phyloP scores from a whole-genome alignment of 768 basidiomycete species.

The Russula virescens region DNA sequence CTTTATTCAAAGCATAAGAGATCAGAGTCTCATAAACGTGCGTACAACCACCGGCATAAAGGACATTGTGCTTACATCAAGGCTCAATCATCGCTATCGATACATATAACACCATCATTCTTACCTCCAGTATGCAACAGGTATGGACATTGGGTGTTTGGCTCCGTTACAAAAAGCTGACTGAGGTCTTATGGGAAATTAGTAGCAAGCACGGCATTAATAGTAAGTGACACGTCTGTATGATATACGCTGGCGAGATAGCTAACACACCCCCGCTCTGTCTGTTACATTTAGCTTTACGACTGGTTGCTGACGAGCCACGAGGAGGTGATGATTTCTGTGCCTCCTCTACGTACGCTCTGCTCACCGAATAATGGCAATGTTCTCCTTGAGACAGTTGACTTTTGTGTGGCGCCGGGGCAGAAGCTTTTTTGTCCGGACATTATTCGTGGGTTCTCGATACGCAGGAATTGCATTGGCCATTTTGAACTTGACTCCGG shows the following conservation, averaged over 20 bases:
- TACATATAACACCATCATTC: too few species aligned
- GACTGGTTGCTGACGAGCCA: slow-evolving; percentile 13
- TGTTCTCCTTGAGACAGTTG: neutral
- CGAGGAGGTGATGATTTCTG: slow-evolving; percentile 5
- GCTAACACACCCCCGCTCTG: neutral
- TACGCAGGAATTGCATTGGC: slow-evolving; percentile 14
- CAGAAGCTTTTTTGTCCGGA: neutral
- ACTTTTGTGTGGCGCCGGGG: slow-evolving; percentile 10
- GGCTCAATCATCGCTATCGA: too few species aligned
- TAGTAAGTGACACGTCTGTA: slow-evolving; percentile 3
- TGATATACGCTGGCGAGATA: neutral
- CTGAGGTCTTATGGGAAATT: neutral
- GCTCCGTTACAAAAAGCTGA: neutral
- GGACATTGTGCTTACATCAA: neutral
- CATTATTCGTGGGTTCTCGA: slow-evolving; percentile 12
- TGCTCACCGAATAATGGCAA: neutral
- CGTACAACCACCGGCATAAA: neutral
- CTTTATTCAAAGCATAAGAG: neutral
- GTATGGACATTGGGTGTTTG: neutral
- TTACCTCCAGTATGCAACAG: neutral
- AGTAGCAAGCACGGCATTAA: slow-evolving; percentile 10
- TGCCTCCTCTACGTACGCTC: too few species aligned
- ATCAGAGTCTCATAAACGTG: too few species aligned
- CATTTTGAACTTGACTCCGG: slow-evolving; percentile 3
- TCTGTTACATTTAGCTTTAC: neutral